Conservation (phyloP, 768 basidiomycete species). For the Lyophyllum atratum region DNA sequence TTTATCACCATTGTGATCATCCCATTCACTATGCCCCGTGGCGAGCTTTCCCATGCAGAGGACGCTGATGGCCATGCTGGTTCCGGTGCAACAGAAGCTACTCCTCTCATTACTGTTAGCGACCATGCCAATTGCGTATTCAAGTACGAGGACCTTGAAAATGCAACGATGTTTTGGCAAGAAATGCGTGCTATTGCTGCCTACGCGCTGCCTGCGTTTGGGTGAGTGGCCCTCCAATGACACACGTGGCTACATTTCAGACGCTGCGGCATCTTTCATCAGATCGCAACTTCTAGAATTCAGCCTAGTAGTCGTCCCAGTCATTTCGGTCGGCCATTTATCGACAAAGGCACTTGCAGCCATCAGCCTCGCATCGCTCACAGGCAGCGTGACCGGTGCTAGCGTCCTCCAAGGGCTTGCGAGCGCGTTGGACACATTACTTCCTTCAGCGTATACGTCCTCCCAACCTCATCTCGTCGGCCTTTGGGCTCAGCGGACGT, state of each 20-base stretch:
- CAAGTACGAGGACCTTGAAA: too few relatives aligned
- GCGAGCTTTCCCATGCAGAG: too few relatives aligned
- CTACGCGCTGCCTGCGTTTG: slow-evolving; percentile 6
- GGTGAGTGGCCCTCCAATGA: slow-evolving; percentile 5
- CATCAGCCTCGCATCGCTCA: slow-evolving; percentile 72
- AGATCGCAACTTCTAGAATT: slow-evolving; percentile 85
- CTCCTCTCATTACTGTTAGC: too few relatives aligned
- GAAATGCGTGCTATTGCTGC: slow-evolving; percentile 1
- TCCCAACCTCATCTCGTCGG: slow-evolving; percentile 82
- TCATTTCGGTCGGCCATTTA: slow-evolving; percentile 89
- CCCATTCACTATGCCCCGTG: too few relatives aligned
- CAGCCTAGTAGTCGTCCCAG: slow-evolving; percentile 80
- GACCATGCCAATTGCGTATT: too few relatives aligned
- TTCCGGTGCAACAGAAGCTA: too few relatives aligned
- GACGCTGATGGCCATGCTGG: too few relatives aligned
- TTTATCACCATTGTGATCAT: too few relatives aligned
- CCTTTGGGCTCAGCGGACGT: slow-evolving; percentile 87
- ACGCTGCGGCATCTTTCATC: too few relatives aligned
- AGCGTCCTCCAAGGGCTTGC: slow-evolving; percentile 80
- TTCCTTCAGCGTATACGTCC: slow-evolving; percentile 96
- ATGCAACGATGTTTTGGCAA: slow-evolving; percentile 10
- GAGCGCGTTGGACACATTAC: slow-evolving; percentile 89
- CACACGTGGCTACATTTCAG: too few relatives aligned
- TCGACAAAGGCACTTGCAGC: slow-evolving; percentile 89
- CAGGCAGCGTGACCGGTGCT: slow-evolving; percentile 69